Base-by-base conservation (phyloP, 2,329 filamentous ascomycete genomes). In the Penicillium polonicum region DNA sequence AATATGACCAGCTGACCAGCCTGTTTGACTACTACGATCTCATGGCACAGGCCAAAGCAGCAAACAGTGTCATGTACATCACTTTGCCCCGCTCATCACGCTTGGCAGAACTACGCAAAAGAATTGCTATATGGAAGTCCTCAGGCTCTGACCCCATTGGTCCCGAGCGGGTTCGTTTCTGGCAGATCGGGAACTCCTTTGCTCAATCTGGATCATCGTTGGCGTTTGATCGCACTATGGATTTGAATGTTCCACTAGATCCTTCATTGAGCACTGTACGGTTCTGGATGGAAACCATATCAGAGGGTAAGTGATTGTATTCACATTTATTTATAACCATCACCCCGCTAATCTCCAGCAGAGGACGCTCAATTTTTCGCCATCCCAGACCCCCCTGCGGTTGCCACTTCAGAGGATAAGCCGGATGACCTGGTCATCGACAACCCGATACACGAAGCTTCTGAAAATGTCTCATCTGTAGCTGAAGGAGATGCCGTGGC, bases 1-100 rank as follows among this genome's bases (percentile, higher is more conserved):
- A 67, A 21, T 72, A 74, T 42, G 69, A 72, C 29, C 65, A 70
- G 36, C 58, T 74, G 43, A 59, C 63, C 51, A 77, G 75, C 49
- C 64, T 79, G 4, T 76, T 79, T 45, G 75, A 79, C 60, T 69
- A 73, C n/a, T 75, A 79, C 58, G 73, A 76, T 64, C 66, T 79
- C 57, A 77, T 78, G 75, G 68, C 70, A 7, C 68, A 70, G 21
- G 70, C 75, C 5, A 75, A 74, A 52, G 57, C 68, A 3, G 61
- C 67, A 31, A 71, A 73, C 33, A 62, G 64, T 29, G 70, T 74
- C 48, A 70, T 74, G 65, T 72, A 74, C 19, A 61, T 77, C 59
- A 72, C 60, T 10, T 52, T 77, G 27, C 73, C 75, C 4, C 63
- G 68, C 9, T 65, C 67, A 6, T 72, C 70, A 5, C 70, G 68